These are phyloP conservation scores for Huntiella abstrusa DNA, from an alignment of 2,329 filamentous ascomycete genomes.

Conservation along the genomic window DNA sequence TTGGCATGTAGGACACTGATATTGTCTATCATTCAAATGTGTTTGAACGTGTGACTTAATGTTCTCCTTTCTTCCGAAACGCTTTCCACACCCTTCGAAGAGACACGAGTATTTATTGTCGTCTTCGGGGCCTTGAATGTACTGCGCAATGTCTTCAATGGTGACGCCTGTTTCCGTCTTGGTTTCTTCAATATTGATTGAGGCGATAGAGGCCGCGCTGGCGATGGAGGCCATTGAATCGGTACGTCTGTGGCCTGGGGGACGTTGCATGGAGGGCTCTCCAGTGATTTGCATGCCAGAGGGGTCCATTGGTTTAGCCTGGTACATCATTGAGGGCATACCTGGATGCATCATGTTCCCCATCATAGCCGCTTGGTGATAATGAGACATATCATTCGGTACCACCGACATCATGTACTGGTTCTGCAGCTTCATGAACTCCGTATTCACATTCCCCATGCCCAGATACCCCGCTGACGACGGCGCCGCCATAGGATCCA, in stretches of 20 bases:
- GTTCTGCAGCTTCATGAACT: constrained; percentile 23
- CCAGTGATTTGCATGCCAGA: neutral
- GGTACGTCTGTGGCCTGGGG: constrained; percentile 30
- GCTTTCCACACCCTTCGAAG: constrained; percentile 65
- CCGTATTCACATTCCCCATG: constrained; percentile 27
- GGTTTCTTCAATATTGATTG: constrained; percentile 45
- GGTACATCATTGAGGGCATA: constrained; percentile 8
- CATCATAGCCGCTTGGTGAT: constrained; percentile 9
- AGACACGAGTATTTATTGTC: constrained; percentile 65
- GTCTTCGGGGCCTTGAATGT: constrained; percentile 53
- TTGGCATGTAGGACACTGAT: constrained; percentile 76
- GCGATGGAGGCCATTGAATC: constrained; percentile 40
- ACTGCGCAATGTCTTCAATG: constrained; percentile 61
- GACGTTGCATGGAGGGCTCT: constrained; percentile 7
- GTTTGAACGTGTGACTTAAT: constrained; percentile 98
- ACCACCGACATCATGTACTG: constrained; percentile 4
- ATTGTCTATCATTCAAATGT: constrained; percentile 89
- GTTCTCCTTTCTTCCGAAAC: constrained; percentile 94
- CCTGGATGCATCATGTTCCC: constrained; percentile 7
- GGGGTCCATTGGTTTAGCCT: constrained; percentile 1
- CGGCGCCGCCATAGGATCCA: constrained; percentile 23
- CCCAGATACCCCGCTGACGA: constrained; percentile 38
- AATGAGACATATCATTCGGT: constrained; percentile 7
- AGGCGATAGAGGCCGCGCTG: constrained; percentile 39
- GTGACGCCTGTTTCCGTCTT: constrained; percentile 69